Base-by-base conservation (phyloP, 805 yeast genomes). In the Zygoascus flipseniorum region DNA sequence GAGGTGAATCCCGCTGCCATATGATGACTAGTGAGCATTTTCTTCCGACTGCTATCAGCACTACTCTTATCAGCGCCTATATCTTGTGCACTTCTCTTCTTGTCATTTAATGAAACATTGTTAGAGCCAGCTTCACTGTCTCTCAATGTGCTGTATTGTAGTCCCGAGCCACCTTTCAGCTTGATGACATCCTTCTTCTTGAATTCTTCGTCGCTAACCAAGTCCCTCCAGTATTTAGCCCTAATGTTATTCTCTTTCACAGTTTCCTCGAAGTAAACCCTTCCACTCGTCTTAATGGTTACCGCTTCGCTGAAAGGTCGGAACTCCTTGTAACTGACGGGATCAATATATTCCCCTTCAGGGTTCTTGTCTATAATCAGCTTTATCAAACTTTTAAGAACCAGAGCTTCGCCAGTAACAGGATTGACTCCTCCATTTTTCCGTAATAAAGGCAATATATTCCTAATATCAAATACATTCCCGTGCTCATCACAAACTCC, bases 301-400 rank as follows among this genome's bases (percentile, higher is more conserved):
- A 68, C 69, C 8, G 67, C 65, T 31, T 56, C 56, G 16, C 64
- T 58, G 28, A 50, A 52, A 10, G 58, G 52, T 28, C 59, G 61
- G 35, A 68, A 60, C 28, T 61, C 65, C 54, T 68, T 65, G 56
- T 60, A 59, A 19, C 66, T 65, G 19, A 69, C 69, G 4, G 72
- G 72, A 56, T 68, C 72, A 41, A 65, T 60, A 37, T 58, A 62
- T 23, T 54, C 51, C 28, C 60, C 64, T 6, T 63, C 63, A 6
- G 53, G 58, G 43, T 68, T 63, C 44, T 54, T 56, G 2, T 57
- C 49, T 32, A 67, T 56, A 16, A 58, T 52, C 46, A 68, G 56
- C 49, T 62, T 55, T 16, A 64, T 56, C 42, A 69, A 55, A 28
- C 56, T 61, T 16, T 47, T 28, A 13, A 51, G 49, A n/a, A 47